phyloP scores from a whole-genome alignment of 2,329 filamentous ascomycete genomes.

The Verticillium isaacii region DNA sequence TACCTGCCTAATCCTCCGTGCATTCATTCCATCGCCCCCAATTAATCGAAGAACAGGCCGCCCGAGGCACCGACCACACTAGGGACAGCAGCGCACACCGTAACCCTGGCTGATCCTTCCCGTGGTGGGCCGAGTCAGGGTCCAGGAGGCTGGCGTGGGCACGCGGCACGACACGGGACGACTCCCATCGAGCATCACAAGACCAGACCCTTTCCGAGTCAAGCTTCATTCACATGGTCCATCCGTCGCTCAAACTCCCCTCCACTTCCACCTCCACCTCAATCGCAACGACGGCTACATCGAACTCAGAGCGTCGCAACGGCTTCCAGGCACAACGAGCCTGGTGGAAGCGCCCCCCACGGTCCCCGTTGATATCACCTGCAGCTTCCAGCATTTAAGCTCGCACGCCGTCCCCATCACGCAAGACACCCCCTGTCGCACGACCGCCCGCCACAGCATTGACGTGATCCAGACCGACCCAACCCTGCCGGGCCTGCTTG shows the following conservation, averaged over 20 bases:
- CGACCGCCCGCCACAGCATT: slow-evolving; percentile 1
- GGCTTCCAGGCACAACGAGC: background rate
- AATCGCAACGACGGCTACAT: background rate
- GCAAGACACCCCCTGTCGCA: slow-evolving; percentile 22
- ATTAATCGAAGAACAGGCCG: background rate
- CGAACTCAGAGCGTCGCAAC: background rate
- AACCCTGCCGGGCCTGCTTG: background rate
- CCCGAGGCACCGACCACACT: background rate
- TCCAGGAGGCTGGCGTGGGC: background rate
- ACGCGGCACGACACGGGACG: background rate
- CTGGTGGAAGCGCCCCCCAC: background rate
- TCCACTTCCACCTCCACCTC: background rate
- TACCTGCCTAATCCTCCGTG: background rate
- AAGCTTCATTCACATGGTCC: background rate
- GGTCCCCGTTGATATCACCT: background rate
- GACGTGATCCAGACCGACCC: background rate
- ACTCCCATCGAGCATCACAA: background rate
- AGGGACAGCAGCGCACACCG: background rate
- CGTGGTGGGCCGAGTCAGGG: background rate
- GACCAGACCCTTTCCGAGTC: background rate
- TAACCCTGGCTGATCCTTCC: background rate
- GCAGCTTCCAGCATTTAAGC: slow-evolving; percentile 1
- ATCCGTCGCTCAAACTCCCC: background rate
- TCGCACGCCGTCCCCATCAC: slow-evolving; percentile 3
- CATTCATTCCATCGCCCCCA: background rate